Conservation (phyloP, 495 filamentous ascomycete species). For the Penicillium canescens region DNA sequence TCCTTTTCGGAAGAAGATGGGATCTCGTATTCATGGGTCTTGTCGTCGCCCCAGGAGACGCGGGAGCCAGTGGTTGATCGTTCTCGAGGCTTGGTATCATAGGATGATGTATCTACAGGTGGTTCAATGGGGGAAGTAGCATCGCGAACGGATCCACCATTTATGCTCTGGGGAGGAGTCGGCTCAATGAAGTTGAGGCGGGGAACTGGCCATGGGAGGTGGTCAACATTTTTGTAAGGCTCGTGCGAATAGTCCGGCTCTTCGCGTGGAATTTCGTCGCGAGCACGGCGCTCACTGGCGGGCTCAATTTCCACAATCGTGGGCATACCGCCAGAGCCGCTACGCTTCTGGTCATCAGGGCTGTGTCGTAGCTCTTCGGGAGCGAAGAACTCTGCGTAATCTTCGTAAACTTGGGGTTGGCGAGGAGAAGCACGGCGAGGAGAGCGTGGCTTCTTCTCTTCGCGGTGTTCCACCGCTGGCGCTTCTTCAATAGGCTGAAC, state of each 20-base stretch:
- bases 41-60: conserved; percentile 61
- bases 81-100: conserved; percentile 24
- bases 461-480: conserved; percentile 5
- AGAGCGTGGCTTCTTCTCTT: conserved; percentile 23
- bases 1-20: conserved; percentile 52
- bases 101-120: conserved; percentile 14
- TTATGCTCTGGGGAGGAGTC: conserved; percentile 48
- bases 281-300: conserved; percentile 22
- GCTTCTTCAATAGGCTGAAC: conserved; percentile 7
- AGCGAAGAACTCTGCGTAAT: conserved; percentile 46
- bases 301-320: conserved; percentile 37
- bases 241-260: conserved; percentile 23
- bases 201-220: conserved; percentile 51
- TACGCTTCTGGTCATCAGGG: conserved; percentile 16
- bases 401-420: conserved; percentile 36
- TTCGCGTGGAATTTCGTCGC: conserved; percentile 7
- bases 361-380: conserved; percentile 39
- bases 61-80: conserved; percentile 46
- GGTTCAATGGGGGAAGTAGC: conserved; percentile 28
- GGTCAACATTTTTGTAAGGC: conserved; percentile 28
- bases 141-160: conserved; percentile 43
- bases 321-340: conserved; percentile 22
- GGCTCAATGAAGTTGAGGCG: conserved; percentile 49
- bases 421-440: conserved; percentile 22
- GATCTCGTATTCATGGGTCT: conserved; percentile 60